These are phyloP conservation scores for carrot (Daucus carota) DNA, from an alignment of 129 eudicot genomes.

Conservation along the genomic window DH1_v3.0 NC_030386.2:28307501-28308000, in stretches of 20 bases:
- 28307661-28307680: conserved; percentile 83
- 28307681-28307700: conserved; percentile 92
- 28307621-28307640: not conserved
- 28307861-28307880: conserved; percentile 98
- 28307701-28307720: conserved; percentile 71
- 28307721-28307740: conserved; percentile 84
- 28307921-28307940: conserved; percentile 89
- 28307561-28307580: not conserved
- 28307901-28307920: conserved; percentile 76
- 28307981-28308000: not conserved
- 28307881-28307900: conserved; percentile 97
- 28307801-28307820: not conserved
- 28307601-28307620: too few relatives aligned
- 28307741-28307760: conserved; percentile 89
- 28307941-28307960: conserved; percentile 88
- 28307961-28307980: not conserved
- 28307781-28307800: not conserved
- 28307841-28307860: conserved; percentile 51
- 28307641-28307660: not conserved
- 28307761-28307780: conserved; percentile 58
- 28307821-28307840: not conserved
- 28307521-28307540: not conserved
- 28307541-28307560: not conserved
- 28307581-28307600: not conserved
- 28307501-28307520: not conserved